These are phyloP conservation scores for Arxiozyma bovina DNA, from an alignment of 1,139 yeast genomes.

Conservation along the genomic window DNA sequence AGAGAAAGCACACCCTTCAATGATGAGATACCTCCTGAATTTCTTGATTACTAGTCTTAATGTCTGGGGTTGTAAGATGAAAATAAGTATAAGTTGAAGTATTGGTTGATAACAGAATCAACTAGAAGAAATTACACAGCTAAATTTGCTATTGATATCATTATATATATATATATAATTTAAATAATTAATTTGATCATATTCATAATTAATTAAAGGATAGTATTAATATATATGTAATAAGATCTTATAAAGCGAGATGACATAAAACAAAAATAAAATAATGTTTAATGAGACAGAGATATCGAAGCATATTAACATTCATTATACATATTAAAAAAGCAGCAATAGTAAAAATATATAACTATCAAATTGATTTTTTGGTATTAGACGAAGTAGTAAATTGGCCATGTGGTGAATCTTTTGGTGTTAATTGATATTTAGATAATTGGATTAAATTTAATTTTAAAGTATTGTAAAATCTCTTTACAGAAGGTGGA, in stretches of 20 bases:
- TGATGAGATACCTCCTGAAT: background rate
- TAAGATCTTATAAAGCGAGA: background rate
- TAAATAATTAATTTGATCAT: no score
- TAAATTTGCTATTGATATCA: background rate
- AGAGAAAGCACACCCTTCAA: background rate
- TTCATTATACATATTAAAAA: background rate
- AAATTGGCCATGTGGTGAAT: conserved; percentile 6
- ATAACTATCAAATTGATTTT: background rate
- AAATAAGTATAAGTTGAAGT: background rate
- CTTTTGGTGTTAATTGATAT: conserved; percentile 14
- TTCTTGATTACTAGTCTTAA: background rate
- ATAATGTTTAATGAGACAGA: background rate
- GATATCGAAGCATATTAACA: background rate
- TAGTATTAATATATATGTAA: background rate
- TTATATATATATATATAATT: no score
- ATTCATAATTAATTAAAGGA: no score
- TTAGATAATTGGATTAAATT: conserved; percentile 17
- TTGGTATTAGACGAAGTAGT: background rate
- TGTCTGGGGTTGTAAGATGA: no score
- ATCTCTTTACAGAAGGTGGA: conserved; percentile 50
- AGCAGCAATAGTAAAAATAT: background rate
- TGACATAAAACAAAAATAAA: background rate
- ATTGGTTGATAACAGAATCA: background rate
- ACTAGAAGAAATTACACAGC: no score
- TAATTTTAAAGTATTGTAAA: conserved; percentile 53